phyloP scores from a whole-genome alignment of 805 yeast species.

The Saccharomycopsis amapae region DNA sequence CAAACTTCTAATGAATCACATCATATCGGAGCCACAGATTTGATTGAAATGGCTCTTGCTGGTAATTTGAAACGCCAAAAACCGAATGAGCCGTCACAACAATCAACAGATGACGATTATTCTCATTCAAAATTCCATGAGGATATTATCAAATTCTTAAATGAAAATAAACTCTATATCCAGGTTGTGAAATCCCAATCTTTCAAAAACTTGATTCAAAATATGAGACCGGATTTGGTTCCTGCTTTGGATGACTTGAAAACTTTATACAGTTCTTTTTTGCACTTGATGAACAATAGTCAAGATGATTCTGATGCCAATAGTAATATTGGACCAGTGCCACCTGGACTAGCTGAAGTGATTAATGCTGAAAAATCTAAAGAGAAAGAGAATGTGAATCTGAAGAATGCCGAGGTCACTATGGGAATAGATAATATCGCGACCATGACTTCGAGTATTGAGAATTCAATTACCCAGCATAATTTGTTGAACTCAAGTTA shows the following conservation, averaged over 20 bases:
- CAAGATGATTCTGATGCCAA: not conserved
- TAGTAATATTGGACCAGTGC: not conserved
- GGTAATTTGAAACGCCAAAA: conserved; percentile 2
- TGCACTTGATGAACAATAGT: conserved; percentile 32
- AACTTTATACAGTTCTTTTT: conserved; percentile 36
- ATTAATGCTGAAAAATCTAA: conserved; percentile 32
- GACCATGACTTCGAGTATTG: conserved; percentile 2
- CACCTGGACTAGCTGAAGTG: not conserved
- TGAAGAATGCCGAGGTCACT: not conserved
- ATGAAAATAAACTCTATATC: conserved; percentile 43
- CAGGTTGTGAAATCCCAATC: conserved; percentile 41
- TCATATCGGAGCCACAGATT: not conserved
- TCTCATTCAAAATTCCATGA: conserved; percentile 41
- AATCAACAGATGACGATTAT: conserved; percentile 25
- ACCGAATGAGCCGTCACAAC: not conserved
- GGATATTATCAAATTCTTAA: conserved; percentile 41
- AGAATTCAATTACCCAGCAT: conserved; percentile 1
- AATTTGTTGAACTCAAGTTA: not conserved
- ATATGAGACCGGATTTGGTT: conserved; percentile 42
- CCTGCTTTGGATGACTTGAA: conserved; percentile 41
- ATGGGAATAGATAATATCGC: conserved; percentile 1
- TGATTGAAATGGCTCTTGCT: not conserved
- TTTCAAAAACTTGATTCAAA: conserved; percentile 44
- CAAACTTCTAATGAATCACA: not conserved
- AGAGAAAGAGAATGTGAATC: conserved; percentile 29